A percentile compares a stretch with the other conserved stretches of the same genome.
Evolutionary conservation across 257 asterid species (phyloP).

Genomic region (Capsicum rhomboideum): DNA sequence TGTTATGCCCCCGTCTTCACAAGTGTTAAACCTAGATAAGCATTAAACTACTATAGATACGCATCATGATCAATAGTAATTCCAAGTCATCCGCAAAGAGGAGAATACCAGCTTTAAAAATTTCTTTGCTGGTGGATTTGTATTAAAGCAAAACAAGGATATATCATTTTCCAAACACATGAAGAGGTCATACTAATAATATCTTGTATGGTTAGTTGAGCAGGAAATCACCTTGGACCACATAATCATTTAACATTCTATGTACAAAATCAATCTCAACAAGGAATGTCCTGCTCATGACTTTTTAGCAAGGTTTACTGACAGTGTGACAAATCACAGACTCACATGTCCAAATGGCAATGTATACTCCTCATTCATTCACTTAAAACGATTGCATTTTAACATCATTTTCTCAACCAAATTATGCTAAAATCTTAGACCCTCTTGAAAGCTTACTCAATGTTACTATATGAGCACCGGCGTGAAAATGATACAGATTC

Average conservation of each 20-base stretch:
- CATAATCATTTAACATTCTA: neutral
- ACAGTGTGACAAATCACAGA: neutral
- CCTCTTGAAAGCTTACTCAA: neutral
- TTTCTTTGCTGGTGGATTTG: neutral
- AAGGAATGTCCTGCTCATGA: neutral
- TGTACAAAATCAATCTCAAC: neutral
- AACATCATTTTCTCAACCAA: neutral
- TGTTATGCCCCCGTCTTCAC: neutral
- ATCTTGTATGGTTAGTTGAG: neutral
- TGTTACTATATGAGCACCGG: neutral
- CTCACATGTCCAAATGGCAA: neutral
- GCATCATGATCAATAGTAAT: neutral
- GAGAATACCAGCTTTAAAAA: neutral
- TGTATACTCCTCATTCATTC: neutral
- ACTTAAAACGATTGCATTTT: neutral
- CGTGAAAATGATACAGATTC: neutral
- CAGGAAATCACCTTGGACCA: neutral
- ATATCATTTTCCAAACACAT: neutral
- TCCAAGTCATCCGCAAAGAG: neutral
- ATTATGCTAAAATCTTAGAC: neutral
- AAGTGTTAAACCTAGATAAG: neutral
- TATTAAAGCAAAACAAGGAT: neutral
- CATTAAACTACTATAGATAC: neutral
- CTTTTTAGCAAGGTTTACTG: neutral
- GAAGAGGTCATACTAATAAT: neutral